Base-by-base conservation (phyloP, 352 stramenopile genomes). In the Pythium chondricola region DNA sequence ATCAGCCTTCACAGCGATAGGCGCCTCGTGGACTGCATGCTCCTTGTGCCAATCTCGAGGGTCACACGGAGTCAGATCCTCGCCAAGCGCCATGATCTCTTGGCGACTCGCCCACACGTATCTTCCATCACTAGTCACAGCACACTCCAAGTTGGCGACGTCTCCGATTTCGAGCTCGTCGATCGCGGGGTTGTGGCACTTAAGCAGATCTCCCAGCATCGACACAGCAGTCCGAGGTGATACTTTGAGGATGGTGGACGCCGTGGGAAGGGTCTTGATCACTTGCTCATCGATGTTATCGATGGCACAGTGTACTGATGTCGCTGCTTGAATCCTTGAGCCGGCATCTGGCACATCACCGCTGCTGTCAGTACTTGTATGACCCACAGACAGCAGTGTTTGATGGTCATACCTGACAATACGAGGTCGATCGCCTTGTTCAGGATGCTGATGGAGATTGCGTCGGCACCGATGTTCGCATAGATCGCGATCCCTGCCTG, bases 101-200 rank as follows among this genome's bases (percentile, higher is more conserved):
- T 47, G 41, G n/a, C 50, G 50, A 27, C 33, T 50, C 13, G 50
- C 42, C 50, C 50, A 58, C 4, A 58, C 43, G 26, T 51, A 58
- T 22, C 51, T 33, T 10, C 50, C 42, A 20, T 44, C 39, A 1
- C 24, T 33, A 7, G 50, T 58, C 16, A 31, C 50, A 1, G 50
- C 50, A 17, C 50, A 58, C 24, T 46, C 22, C 5, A 58, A n/a
- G 5, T 58, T 51, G 11, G 50, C 42, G 0, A 58, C 17, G 31
- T 58, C 50, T 3, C 20, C 16, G 33, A 58, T 33, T n/a, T 20
- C 46, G 5, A 45, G 21, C 24, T 50, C 41, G 30, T 58, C 50
- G 2, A 40, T 26, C 1, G 29, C 18, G 11, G 25, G 9, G 7
- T 39, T 35, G 14, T 22, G 37, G 9, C 45, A 33, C 20, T 48